phyloP scores from a whole-genome alignment of 2,329 filamentous ascomycete genomes.

The Pseudogymnoascus sp. region DNA sequence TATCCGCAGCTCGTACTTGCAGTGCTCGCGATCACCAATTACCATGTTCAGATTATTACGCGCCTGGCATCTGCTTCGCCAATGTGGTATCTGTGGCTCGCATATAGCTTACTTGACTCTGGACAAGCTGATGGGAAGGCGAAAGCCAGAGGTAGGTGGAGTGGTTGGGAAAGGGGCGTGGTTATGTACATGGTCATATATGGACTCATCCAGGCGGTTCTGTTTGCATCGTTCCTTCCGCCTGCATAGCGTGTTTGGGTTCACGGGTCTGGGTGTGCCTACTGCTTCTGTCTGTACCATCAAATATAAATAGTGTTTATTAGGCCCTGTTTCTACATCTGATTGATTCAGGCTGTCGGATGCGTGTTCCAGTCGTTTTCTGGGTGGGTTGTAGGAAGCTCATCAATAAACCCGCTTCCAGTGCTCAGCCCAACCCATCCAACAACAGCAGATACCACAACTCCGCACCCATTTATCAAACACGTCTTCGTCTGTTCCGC shows the following conservation, averaged over 20 bases:
- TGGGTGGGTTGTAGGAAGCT: background rate
- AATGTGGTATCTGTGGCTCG: constrained; percentile 80
- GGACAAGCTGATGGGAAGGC: background rate
- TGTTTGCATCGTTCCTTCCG: constrained; percentile 86
- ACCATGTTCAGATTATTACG: constrained; percentile 91
- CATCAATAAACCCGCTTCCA: background rate
- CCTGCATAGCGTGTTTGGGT: constrained; percentile 52
- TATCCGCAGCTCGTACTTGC: constrained; percentile 65
- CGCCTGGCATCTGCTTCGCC: constrained; percentile 82
- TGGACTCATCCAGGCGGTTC: constrained; percentile 66
- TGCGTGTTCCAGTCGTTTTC: background rate
- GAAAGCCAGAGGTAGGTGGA: constrained; percentile 24
- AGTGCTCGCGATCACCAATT: constrained; percentile 62
- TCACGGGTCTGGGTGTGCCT: background rate
- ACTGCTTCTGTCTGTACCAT: background rate
- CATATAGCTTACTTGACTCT: constrained; percentile 35
- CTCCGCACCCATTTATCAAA: background rate
- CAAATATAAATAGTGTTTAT: background rate
- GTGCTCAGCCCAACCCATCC: background rate
- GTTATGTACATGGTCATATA: constrained; percentile 67
- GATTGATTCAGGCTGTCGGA: background rate
- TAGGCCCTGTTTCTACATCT: background rate
- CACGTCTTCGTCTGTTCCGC: background rate
- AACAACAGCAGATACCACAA: background rate
- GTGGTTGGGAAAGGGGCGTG: constrained; percentile 16